Conservation (phyloP, 345 rosid species). For the Camelina hispida region DNA sequence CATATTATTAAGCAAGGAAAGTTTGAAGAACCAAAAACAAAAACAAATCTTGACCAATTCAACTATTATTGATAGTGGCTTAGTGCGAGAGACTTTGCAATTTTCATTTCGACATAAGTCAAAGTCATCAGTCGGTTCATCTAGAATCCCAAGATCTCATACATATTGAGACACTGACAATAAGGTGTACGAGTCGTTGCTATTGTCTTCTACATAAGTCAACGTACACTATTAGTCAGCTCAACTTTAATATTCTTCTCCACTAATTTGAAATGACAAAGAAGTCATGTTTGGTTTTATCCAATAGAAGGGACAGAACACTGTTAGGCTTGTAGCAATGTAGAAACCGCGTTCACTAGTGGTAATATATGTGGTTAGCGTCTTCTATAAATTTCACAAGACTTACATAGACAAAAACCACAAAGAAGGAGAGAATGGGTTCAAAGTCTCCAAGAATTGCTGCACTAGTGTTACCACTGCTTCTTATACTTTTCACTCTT, state of each 20-base stretch:
- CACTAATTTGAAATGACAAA: not conserved
- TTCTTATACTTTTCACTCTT: slow-evolving; percentile 14
- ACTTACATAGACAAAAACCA: not conserved
- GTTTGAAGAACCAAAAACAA: too few relatives aligned
- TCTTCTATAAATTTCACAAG: not conserved
- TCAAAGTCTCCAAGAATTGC: slow-evolving; percentile 6
- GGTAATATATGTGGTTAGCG: not conserved
- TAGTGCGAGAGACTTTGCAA: too few relatives aligned
- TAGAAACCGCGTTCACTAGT: slow-evolving; percentile 15
- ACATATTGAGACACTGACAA: not conserved
- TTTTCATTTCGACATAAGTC: too few relatives aligned
- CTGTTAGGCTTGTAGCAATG: not conserved
- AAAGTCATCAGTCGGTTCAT: not conserved
- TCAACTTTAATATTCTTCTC: not conserved
- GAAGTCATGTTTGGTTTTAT: slow-evolving; percentile 1
- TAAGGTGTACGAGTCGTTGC: not conserved
- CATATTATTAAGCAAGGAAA: too few relatives aligned
- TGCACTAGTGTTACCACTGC: slow-evolving; percentile 22
- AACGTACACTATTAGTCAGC: not conserved
- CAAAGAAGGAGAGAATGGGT: slow-evolving; percentile 5
- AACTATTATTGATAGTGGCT: too few relatives aligned
- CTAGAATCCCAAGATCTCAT: not conserved
- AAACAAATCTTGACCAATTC: too few relatives aligned
- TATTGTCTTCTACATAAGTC: not conserved
- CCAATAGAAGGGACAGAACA: not conserved